Base-by-base conservation (phyloP, 2,329 filamentous ascomycete species). In the Passalora sequoiae region DNA sequence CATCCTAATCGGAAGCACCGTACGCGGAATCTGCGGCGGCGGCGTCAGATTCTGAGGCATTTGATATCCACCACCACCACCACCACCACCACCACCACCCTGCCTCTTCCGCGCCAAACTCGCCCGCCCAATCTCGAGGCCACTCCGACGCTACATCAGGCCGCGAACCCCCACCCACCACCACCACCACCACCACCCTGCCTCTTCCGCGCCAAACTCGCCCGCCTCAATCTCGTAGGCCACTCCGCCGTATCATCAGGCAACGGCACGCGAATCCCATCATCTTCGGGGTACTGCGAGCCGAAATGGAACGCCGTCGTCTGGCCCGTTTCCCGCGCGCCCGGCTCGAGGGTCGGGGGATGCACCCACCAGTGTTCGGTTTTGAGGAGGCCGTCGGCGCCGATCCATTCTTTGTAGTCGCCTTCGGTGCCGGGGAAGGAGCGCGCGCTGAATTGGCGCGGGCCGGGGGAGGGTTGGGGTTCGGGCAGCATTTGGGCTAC, bases 341-440 rank as follows among this genome's bases (percentile, higher is more conserved):
- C 61, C 6, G 55, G 55, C 40, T 69, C 66, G 3, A 71, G 40
- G 1, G 59, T 64, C 1, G 71, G 70, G 21, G 68, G 66, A 50
- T 75, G 68, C 1, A 73, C 59, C 58, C 68, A 71, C 4, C 66
- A 71, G 4, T 65, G 66, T 47, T 73, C 67, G 13, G 63, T 69
- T 20, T 64, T 62, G 44, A 63, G 54, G 31, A 66, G 58, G 3
- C 71, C 72, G 24, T 72, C 65, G 1, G 61, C 54, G 1, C 60
- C 64, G 2, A 63, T 61, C 40, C 64, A 67, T 36, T 61, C 63
- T 39, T 61, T 63, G 38, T 62, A 59, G 40, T 72, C 64, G 6
- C 70, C 65, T 19, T 72, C 61, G 13, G 56, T 57, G 15, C 64
- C 64, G n/a, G 58, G 54, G 36, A 67, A 67, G 10, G 51, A 54